These are phyloP conservation scores for Lentinula sp. DNA, from an alignment of 768 basidiomycete genomes.

Conservation along the genomic window DNA sequence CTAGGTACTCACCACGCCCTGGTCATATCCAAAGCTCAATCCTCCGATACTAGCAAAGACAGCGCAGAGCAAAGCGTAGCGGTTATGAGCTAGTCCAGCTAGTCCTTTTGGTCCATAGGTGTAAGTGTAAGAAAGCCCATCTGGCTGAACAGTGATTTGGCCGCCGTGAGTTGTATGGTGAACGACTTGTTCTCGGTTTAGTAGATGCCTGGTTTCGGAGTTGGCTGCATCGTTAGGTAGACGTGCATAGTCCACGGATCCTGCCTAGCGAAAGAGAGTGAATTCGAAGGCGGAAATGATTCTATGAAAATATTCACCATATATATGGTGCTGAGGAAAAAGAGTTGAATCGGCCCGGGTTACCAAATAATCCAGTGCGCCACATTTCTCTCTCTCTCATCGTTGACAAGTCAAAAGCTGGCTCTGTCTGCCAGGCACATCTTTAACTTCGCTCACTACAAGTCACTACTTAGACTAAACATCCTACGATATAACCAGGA, in stretches of 20 bases:
- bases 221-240: neutral
- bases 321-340: neutral
- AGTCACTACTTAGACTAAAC: neutral
- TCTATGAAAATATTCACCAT: neutral
- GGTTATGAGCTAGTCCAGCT: constrained; percentile 56
- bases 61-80: constrained; percentile 60
- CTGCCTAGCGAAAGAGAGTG: neutral
- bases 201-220: neutral
- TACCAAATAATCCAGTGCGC: no score
- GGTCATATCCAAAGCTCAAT: constrained; percentile 7
- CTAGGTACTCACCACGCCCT: constrained; percentile 18
- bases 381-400: no score
- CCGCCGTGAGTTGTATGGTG: neutral
- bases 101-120: constrained; percentile 70
- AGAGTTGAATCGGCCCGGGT: no score
- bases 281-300: neutral
- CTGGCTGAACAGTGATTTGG: constrained; percentile 23
- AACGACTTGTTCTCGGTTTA: neutral
- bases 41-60: constrained; percentile 68
- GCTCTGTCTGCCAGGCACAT: no score
- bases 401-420: no score
- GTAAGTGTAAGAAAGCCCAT: constrained; percentile 50
- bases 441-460: no score
- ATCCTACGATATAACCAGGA: neutral
- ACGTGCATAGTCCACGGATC: neutral